Evolutionary conservation across 2,329 filamentous ascomycete genomes (phyloP), one percentile per base, ranked within the genome.

Genomic region (Ceratocystis diversiconidia): DNA sequence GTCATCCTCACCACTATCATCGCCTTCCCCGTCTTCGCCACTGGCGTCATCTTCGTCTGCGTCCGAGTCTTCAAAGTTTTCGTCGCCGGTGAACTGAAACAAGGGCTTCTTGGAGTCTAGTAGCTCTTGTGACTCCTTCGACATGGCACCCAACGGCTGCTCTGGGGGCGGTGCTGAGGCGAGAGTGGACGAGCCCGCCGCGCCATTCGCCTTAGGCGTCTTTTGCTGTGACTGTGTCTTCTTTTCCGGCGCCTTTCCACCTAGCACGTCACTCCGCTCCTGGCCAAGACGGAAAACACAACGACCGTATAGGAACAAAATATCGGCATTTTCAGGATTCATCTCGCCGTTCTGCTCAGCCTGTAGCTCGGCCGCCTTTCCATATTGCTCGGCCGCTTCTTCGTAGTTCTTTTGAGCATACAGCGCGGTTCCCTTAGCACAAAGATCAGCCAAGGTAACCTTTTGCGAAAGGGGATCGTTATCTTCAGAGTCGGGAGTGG

Each of bases 241-340:
- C 70, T 79, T 76, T 75, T 85, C 76, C 72, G 81, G 77, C 22
- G 92, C 88, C 72, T 88, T 88, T 43, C 88, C 89, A 66, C 94
- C 94, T 44, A 99, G 80, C 28, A 99, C 92, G 73, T 97, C 92
- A 73, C 91, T 96, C 76, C 95, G 96, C 74, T 85, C 87, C 74
- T 97, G 89, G 36, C 92, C 94, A 68, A 97, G 88, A 74, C 92
- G 92, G 80, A 95, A 97, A 22, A 99, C 79, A 66, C 90, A 90
- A 73, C 92, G 89, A 15, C 94, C 94, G 76, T 99, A 99, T 69
- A 91, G 84, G 75, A 95, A 99, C 22, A 97, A 84, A 60, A 99
- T 84, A 73, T 97, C 92, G 62, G 92, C 92, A 71, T 99, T 99
- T 66, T 90, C 86, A 3, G 89, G 85, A 17, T 85, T 85, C 81